Percentiles rank a stretch among this genome's conserved stretches.
These are phyloP conservation scores for Geotrichum aggregatum DNA, from an alignment of 1,139 yeast genomes.

Conservation along the genomic window DNA sequence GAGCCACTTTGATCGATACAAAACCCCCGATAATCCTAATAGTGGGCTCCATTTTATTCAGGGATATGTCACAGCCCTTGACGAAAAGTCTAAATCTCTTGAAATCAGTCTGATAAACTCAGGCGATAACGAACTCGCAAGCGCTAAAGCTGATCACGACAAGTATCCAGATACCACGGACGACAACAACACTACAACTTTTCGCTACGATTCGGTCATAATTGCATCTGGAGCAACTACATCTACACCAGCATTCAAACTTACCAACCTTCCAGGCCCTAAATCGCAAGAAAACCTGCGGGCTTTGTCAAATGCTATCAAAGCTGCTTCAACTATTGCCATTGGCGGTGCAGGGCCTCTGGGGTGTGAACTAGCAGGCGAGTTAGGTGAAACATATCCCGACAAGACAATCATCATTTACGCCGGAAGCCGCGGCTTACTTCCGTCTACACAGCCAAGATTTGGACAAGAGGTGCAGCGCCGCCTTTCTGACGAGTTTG, in stretches of 20 bases:
- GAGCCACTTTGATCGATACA: slow-evolving; percentile 3
- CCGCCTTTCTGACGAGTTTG: not conserved
- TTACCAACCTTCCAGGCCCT: not conserved
- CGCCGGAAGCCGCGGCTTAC: slow-evolving; percentile 12
- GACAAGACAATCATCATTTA: slow-evolving; percentile 9
- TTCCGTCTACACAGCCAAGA: not conserved
- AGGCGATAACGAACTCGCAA: no score
- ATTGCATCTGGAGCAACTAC: slow-evolving; percentile 13
- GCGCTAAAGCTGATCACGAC: not conserved
- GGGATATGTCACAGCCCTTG: slow-evolving; percentile 1
- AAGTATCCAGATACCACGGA: not conserved
- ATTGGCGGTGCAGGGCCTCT: slow-evolving; percentile 17
- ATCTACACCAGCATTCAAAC: not conserved
- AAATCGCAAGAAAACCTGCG: not conserved
- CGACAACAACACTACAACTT: not conserved
- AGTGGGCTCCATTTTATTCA: slow-evolving; percentile 13
- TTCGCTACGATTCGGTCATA: slow-evolving; percentile 1
- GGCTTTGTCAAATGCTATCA: not conserved
- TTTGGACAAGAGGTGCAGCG: not conserved
- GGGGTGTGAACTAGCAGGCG: slow-evolving; percentile 13
- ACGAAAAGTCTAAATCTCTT: not conserved
- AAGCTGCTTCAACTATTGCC: slow-evolving; percentile 6
- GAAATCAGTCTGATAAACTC: not conserved
- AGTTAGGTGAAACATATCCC: slow-evolving; percentile 11
- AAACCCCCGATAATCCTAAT: not conserved